A percentile compares a stretch with the other conserved stretches of the same genome.
These are phyloP conservation scores for Kwoniella sp. DNA, from an alignment of 768 basidiomycete species.

Conservation along the genomic window DNA sequence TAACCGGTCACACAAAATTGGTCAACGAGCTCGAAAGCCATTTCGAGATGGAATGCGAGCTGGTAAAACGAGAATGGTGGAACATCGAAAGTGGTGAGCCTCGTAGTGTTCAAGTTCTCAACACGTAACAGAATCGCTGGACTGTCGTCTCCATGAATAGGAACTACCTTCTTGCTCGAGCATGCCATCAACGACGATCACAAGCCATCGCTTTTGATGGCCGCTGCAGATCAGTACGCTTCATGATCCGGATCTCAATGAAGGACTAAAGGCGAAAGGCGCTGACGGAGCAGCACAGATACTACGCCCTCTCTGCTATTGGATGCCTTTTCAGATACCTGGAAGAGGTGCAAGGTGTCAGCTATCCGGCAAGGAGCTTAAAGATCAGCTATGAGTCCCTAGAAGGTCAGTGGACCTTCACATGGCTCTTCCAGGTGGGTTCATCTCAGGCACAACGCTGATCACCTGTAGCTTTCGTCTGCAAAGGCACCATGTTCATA, in stretches of 20 bases:
- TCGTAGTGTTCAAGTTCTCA: not conserved
- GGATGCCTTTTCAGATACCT: conserved; percentile 86
- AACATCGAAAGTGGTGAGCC: conserved; percentile 9
- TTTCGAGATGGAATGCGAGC: conserved; percentile 8
- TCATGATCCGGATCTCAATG: no score
- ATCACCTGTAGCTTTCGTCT: not conserved
- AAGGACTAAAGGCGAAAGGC: not conserved
- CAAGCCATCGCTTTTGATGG: conserved; percentile 74
- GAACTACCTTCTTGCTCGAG: conserved; percentile 63
- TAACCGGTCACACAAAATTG: not conserved
- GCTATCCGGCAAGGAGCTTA: conserved; percentile 63
- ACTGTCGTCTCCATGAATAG: not conserved
- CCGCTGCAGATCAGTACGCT: conserved; percentile 74
- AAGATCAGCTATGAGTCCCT: conserved; percentile 66
- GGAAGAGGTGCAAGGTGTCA: conserved; percentile 67
- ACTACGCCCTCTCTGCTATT: conserved; percentile 82
- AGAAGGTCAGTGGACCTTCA: conserved; percentile 59
- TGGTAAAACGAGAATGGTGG: conserved; percentile 9
- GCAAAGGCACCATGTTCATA: conserved; percentile 85
- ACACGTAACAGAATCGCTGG: no score
- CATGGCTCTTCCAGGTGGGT: not conserved
- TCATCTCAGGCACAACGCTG: not conserved
- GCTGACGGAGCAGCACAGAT: conserved; percentile 60
- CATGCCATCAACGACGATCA: conserved; percentile 80
- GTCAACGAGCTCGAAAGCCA: conserved; percentile 6